A percentile compares a stretch with the other conserved stretches of the same genome.
Conservation (phyloP, 192 early-diverging fungal genomes). For the Mortierella claussenii region DNA sequence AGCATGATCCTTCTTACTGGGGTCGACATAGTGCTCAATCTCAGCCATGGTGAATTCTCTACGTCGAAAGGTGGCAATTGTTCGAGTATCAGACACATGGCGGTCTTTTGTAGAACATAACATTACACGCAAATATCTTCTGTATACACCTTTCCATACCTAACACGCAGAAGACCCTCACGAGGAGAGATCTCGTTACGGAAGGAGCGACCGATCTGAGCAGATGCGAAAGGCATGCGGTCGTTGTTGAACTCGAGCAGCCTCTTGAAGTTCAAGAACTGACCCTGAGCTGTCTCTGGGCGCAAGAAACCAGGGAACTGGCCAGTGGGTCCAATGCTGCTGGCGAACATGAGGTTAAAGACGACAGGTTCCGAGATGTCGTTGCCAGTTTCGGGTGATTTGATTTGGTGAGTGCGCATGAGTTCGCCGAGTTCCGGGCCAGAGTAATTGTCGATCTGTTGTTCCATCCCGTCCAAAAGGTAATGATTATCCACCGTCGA, state of each 20-base stretch:
- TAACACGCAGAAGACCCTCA: slow-evolving; percentile 92
- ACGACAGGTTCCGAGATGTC: slow-evolving; percentile 87
- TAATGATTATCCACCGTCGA: background rate
- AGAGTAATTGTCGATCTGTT: slow-evolving; percentile 93
- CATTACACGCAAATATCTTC: no score
- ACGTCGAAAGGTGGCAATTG: no score
- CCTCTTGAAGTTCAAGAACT: slow-evolving; percentile 98
- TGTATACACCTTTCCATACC: slow-evolving; percentile 62
- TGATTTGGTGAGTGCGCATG: slow-evolving; percentile 85
- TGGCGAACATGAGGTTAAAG: slow-evolving; percentile 99
- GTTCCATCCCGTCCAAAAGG: background rate
- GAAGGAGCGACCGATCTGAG: slow-evolving; percentile 97
- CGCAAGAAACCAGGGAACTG: slow-evolving; percentile 83
- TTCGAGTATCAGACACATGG: no score
- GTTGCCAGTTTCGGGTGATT: slow-evolving; percentile 92
- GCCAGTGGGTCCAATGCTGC: slow-evolving; percentile 97
- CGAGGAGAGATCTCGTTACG: slow-evolving; percentile 99
- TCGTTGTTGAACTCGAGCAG: slow-evolving; percentile 98
- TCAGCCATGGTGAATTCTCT: slow-evolving; percentile 99
- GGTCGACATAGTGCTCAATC: slow-evolving; percentile 99
- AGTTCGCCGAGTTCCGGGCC: slow-evolving; percentile 87
- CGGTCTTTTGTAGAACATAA: no score
- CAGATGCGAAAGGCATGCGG: slow-evolving; percentile 99
- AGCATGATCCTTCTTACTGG: slow-evolving; percentile 89
- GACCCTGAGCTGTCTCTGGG: slow-evolving; percentile 99